Evolutionary conservation across 179 eudicot genomes (phyloP).

Genomic region (Beta macrorhiza): DNA sequence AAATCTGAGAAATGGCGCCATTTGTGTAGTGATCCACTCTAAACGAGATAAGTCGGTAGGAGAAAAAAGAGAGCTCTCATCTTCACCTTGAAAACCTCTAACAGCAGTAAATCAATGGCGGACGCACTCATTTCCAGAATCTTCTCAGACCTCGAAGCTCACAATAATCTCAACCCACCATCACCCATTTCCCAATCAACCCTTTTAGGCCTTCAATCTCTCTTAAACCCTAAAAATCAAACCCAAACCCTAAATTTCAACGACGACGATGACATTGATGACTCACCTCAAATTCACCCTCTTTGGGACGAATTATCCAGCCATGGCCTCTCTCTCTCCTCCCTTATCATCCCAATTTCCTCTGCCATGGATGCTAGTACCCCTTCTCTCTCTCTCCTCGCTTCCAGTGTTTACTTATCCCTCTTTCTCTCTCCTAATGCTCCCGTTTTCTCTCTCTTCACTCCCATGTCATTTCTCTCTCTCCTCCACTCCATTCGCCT

Average conservation of each 20-base stretch:
- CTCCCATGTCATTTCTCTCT: slow-evolving; percentile 72
- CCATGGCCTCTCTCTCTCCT: slow-evolving; percentile 38
- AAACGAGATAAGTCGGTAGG: too few relatives aligned
- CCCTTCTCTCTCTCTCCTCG: slow-evolving; percentile 45
- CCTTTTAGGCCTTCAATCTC: slow-evolving; percentile 1
- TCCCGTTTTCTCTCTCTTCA: slow-evolving; percentile 75
- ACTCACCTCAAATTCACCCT: not conserved
- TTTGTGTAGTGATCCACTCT: too few relatives aligned
- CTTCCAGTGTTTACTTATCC: slow-evolving; percentile 59
- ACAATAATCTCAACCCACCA: not conserved
- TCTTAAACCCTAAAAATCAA: not conserved
- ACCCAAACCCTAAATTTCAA: not conserved
- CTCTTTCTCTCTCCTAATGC: slow-evolving; percentile 66
- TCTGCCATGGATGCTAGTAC: slow-evolving; percentile 67
- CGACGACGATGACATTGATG: not conserved
- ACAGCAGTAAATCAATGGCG: not conserved
- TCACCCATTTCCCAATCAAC: not conserved
- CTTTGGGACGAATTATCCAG: slow-evolving; percentile 47
- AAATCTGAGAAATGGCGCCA: too few relatives aligned
- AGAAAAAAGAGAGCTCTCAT: not conserved
- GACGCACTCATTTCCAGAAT: not conserved
- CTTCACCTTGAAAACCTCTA: not conserved
- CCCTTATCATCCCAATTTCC: slow-evolving; percentile 50
- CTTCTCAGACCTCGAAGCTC: not conserved
- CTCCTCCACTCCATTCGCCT: slow-evolving; percentile 69